Evolutionary conservation across 345 rosid species (phyloP), one percentile per base, ranked within the genome.

Genomic region (Citrus cavaleriei): DNA sequence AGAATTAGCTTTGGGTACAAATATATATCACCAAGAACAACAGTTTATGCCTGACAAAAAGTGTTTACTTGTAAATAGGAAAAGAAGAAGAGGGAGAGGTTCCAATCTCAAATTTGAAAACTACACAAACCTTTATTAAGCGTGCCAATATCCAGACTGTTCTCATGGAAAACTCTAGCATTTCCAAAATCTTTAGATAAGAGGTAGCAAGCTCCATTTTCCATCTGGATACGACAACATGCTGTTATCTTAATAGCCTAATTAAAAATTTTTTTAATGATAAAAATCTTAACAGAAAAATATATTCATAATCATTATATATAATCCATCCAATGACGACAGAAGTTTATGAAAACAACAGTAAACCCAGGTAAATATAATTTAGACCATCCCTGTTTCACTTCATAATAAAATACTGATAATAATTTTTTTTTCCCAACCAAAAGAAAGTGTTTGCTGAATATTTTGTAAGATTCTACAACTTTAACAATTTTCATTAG

Each of bases 101-200:
- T 73, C 46, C 28, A 22, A 55, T 67, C 49, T 35, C 22, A 32
- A 42, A 55, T 59, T 71, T 74, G 32, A 73, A 74, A 71, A 76
- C 46, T 12, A 70, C 30, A 74, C 72, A 79, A 84, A 95, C 99
- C 97, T 92, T 91, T 88, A 55, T 60, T 77, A 77, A 95, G 85
- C 46, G 81, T 78, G 78, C 83, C 89, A 59, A 89, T 71, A 83
- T 93, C 90, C 38, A 88, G 82, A 55, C 82, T 92, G 79, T 83
- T 86, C 70, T 86, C 89, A 68, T 79, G 77, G 83, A 83, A 89
- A 76, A 81, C 76, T 72, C 82, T 35, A 82, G 94, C 90, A 79
- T 81, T 84, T 85, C 55, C 85, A 75, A 90, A 92, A 83, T 89
- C 91, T 84, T 81, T 87, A 42, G 87, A 90, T 72, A 92, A 78